Conservation (phyloP, 2,329 filamentous ascomycete genomes). For the Diaporthe ampelina region DNA sequence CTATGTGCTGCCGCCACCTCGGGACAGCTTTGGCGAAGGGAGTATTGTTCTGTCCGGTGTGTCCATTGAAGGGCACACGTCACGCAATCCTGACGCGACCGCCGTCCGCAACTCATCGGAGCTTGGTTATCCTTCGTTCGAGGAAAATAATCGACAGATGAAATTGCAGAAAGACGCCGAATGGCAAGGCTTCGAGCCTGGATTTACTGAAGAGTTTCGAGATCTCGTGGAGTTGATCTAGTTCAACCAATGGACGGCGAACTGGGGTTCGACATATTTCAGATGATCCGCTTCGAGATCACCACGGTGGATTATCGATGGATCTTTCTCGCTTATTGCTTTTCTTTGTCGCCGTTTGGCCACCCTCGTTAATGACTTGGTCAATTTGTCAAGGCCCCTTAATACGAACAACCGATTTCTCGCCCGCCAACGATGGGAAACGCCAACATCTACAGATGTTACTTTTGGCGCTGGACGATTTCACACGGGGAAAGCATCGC, state of each 20-base stretch:
- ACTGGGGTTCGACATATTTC: no score
- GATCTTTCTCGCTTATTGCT: not conserved
- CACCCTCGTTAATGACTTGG: not conserved
- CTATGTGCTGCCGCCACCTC: not conserved
- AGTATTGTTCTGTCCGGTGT: not conserved
- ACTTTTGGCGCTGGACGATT: not conserved
- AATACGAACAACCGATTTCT: not conserved
- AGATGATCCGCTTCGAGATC: no score
- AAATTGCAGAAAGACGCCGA: not conserved
- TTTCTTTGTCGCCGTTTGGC: not conserved
- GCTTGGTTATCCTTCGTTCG: not conserved
- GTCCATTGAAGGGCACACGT: not conserved
- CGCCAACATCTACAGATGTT: not conserved
- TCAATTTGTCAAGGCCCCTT: not conserved
- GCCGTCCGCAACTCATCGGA: not conserved
- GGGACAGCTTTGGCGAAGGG: not conserved
- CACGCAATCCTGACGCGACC: not conserved
- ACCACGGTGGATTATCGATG: no score
- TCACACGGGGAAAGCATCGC: not conserved
- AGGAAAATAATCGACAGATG: not conserved
- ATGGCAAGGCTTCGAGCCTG: constrained; percentile 38
- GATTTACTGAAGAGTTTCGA: constrained; percentile 32
- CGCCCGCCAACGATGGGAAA: not conserved
- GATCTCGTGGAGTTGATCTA: constrained; percentile 39
- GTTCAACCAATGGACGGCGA: not conserved